Evolutionary conservation across 1,139 yeast species (phyloP).

Genomic region (Taiozyma onychis): DNA sequence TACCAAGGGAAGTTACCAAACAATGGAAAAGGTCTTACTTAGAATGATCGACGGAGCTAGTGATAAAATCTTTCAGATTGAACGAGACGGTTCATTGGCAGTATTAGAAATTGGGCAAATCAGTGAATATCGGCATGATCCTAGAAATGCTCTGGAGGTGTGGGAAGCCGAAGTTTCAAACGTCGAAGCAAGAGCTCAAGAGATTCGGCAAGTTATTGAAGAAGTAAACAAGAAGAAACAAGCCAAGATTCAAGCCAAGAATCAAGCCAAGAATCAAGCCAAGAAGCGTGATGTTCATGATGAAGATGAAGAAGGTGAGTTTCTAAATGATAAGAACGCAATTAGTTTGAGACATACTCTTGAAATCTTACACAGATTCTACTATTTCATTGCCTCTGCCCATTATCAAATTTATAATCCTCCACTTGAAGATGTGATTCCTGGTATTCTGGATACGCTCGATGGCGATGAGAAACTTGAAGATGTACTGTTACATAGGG

Average conservation of each 20-base stretch:
- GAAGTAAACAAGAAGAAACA: background rate
- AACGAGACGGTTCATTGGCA: constrained; percentile 41
- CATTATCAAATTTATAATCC: constrained; percentile 38
- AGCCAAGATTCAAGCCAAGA: background rate
- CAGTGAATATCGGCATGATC: constrained; percentile 46
- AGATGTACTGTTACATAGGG: constrained; percentile 11
- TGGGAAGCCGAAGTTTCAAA: constrained; percentile 35
- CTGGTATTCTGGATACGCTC: constrained; percentile 7
- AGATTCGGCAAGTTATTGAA: constrained; percentile 11
- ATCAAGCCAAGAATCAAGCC: background rate
- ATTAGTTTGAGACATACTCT: constrained; percentile 20
- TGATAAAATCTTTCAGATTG: constrained; percentile 42
- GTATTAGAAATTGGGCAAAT: constrained; percentile 57
- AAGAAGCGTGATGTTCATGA: background rate
- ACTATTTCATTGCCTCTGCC: constrained; percentile 76
- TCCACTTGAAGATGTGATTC: constrained; percentile 8
- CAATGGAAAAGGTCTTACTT: constrained; percentile 61
- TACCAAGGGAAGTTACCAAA: constrained; percentile 32
- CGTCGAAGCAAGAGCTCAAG: constrained; percentile 13
- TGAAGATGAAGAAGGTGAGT: background rate
- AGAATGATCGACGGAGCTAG: constrained; percentile 54
- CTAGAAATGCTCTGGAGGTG: constrained; percentile 41
- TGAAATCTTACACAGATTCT: constrained; percentile 67
- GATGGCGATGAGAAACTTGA: constrained; percentile 1
- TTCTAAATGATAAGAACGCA: constrained; percentile 13